A percentile compares a stretch with the other conserved stretches of the same genome.
These are phyloP conservation scores for Fraxinus albicans DNA, from an alignment of 305 asterid genomes.

Conservation along the genomic window DNA sequence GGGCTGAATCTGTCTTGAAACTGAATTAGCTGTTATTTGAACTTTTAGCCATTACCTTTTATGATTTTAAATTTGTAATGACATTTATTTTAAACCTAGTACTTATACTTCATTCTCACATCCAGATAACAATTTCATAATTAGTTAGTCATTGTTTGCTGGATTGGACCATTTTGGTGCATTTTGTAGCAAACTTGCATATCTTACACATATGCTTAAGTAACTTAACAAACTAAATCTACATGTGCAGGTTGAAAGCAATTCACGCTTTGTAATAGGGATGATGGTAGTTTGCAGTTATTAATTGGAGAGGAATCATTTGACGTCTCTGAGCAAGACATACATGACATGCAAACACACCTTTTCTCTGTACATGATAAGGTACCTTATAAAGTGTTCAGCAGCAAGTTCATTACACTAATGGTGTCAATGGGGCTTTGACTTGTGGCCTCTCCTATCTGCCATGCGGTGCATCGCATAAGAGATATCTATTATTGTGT, in stretches of 20 bases:
- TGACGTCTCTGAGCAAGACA: slow-evolving; percentile 50
- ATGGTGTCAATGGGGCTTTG: neutral
- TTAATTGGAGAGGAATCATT: slow-evolving; percentile 55
- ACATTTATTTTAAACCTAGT: neutral
- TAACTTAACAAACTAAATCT: neutral
- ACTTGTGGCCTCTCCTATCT: neutral
- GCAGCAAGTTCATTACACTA: neutral
- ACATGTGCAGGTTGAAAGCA: slow-evolving; percentile 42
- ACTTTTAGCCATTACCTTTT: neutral
- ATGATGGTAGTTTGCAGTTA: slow-evolving; percentile 56
- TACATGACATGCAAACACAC: slow-evolving; percentile 53
- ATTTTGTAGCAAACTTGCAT: neutral
- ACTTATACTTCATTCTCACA: neutral
- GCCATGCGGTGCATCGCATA: neutral
- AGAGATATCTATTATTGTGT: neutral
- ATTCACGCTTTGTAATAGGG: slow-evolving; percentile 60
- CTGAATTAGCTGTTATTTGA: neutral
- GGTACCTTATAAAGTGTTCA: slow-evolving; percentile 25
- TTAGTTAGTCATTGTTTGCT: neutral
- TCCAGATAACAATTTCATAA: neutral
- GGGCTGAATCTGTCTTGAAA: neutral
- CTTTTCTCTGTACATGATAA: slow-evolving; percentile 55
- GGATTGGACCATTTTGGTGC: neutral
- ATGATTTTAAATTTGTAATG: neutral
- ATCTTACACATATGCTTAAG: neutral